Conservation (phyloP, 306 rosid species). For the Medicago ruthenica region DNA sequence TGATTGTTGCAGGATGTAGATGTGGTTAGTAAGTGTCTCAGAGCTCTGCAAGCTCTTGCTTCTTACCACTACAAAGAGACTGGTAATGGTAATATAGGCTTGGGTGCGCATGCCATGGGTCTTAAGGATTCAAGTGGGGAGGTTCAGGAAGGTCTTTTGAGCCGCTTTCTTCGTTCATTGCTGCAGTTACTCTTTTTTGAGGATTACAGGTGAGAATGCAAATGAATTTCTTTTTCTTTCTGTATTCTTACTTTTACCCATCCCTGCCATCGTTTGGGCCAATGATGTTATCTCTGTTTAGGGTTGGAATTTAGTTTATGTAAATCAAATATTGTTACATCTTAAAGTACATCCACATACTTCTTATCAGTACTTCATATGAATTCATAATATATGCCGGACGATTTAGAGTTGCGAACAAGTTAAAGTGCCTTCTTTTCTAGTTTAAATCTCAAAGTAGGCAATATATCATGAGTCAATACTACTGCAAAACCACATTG, state of each 20-base stretch:
- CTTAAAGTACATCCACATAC: neutral
- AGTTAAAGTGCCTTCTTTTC: conserved; percentile 23
- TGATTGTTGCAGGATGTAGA: conserved; percentile 72
- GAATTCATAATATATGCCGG: neutral
- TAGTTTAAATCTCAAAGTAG: conserved; percentile 6
- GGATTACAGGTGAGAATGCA: conserved; percentile 76
- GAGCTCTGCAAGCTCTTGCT: conserved; percentile 89
- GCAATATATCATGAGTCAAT: conserved; percentile 17
- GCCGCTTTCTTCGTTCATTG: conserved; percentile 81
- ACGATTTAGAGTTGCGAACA: conserved; percentile 25
- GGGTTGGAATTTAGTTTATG: conserved; percentile 16
- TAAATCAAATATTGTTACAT: conserved; percentile 8
- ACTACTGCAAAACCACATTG: conserved; percentile 22
- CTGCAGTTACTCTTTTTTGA: conserved; percentile 89
- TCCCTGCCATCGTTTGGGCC: neutral
- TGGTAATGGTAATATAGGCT: conserved; percentile 67
- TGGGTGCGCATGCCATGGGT: conserved; percentile 71
- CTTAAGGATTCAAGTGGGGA: conserved; percentile 63
- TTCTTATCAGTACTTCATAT: conserved; percentile 8
- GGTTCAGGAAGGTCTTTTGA: conserved; percentile 80
- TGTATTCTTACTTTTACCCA: conserved; percentile 16
- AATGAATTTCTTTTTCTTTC: neutral
- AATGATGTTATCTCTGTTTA: conserved; percentile 13
- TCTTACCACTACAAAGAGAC: conserved; percentile 81
- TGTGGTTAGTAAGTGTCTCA: conserved; percentile 81